phyloP scores from a whole-genome alignment of 306 rosid species.

The Begonia masoniana region DNA sequence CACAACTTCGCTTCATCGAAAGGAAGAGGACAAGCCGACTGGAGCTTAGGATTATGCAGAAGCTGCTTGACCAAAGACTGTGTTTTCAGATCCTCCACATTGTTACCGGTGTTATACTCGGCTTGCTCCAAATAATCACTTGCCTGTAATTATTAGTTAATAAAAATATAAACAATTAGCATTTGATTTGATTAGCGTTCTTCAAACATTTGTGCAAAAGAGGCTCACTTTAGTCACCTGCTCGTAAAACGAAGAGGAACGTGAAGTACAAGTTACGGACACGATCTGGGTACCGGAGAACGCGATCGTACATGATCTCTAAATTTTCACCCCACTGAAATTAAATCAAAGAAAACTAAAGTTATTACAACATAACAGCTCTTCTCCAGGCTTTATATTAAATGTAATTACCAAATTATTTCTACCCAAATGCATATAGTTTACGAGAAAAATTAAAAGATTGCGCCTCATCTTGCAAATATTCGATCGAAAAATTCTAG shows the following conservation, averaged over 20 bases:
- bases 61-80: slow-evolving; percentile 71
- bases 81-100: slow-evolving; percentile 68
- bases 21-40: slow-evolving; percentile 96
- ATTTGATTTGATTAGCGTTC: not conserved
- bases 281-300: slow-evolving; percentile 79
- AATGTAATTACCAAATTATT: no score
- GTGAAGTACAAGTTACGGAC: slow-evolving; percentile 90
- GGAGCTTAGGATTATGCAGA: slow-evolving; percentile 61
- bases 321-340: slow-evolving; percentile 94
- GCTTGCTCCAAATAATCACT: slow-evolving; percentile 86
- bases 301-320: slow-evolving; percentile 63
- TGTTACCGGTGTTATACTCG: slow-evolving; percentile 75
- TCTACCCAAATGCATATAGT: no score
- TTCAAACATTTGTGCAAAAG: slow-evolving; percentile 4
- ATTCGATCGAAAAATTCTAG: not conserved
- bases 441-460: no score
- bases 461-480: no score
- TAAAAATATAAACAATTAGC: slow-evolving; percentile 5
- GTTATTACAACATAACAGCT: not conserved
- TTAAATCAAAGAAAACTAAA: not conserved
- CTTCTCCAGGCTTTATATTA: not conserved
- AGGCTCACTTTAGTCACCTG: slow-evolving; percentile 83
- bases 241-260: slow-evolving; percentile 87
- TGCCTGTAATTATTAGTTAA: slow-evolving; percentile 38
- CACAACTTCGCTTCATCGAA: slow-evolving; percentile 96